Base-by-base conservation (phyloP, 2,329 filamentous ascomycete species). In the Chrysoporthe cubensis region DNA sequence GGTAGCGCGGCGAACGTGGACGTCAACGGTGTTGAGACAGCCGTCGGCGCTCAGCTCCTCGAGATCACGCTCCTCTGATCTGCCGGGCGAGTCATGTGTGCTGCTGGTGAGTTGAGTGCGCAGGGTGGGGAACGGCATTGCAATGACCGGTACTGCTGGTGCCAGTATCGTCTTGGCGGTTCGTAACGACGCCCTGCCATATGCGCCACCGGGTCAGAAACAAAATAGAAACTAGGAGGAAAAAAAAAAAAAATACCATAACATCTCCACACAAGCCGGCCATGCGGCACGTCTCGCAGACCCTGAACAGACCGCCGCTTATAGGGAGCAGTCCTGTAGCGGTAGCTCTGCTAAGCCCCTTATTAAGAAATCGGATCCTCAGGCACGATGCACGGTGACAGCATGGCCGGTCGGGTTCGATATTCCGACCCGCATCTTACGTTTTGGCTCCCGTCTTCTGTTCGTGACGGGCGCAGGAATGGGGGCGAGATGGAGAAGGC, bases 391-490 rank as follows among this genome's bases (percentile, higher is more conserved):
- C 37, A 9, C 37, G 37, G 37, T 40, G 54, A 37, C 9, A 54
- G 21, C 14, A 6, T 16, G 16, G n/a, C 21, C 18, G 50, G 21
- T 58, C 57, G 26, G 16, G 57, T 43, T 59, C 57, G 57, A 43
- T 21, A 3, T 59, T 16, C 57, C 34, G 57, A 59, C 57, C 57
- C 57, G 57, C 57, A 59, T 59, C 57, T 59, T 40, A 59, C 57
- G 57, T 59, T 59, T 59, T 26, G 5, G 50, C 6, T 54, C 18
- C 18, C 5, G 21, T 54, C n/a, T 21, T 59, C 6, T 5, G 13
- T 21, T 42, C 54, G 34, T 11, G 34, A 21, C 21, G 34, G 13
- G 16, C 6, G 54, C 26, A 8, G 54, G 9, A 26, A 14, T 16
- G 54, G 14, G 26, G 18, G 1, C 8, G 6, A n/a, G 50, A 54